phyloP scores from a whole-genome alignment of 2,329 filamentous ascomycete species.

The Epichloe glyceriae region DNA sequence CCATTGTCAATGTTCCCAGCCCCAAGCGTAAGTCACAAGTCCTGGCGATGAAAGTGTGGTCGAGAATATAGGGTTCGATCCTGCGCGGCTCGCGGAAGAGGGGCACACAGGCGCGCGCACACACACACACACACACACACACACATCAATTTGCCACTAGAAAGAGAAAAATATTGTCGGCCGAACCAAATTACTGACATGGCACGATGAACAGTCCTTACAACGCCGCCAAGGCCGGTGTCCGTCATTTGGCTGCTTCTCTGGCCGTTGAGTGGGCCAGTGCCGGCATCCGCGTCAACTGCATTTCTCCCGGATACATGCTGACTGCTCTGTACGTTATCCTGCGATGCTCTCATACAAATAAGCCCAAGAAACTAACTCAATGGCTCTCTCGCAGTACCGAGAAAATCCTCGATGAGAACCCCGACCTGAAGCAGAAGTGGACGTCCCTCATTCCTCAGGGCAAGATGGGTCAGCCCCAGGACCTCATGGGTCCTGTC shows the following conservation, averaged over 20 bases:
- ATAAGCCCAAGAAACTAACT: background rate
- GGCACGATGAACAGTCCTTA: constrained; percentile 46
- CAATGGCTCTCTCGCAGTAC: constrained; percentile 40
- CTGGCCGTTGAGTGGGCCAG: constrained; percentile 90
- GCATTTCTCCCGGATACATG: constrained; percentile 94
- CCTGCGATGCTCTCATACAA: constrained; percentile 1
- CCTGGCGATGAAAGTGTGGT: no score
- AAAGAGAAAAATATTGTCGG: background rate
- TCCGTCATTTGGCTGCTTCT: constrained; percentile 75
- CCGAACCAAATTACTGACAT: constrained; percentile 4
- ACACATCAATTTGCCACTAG: no score
- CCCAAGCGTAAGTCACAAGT: constrained; percentile 50
- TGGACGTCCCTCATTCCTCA: constrained; percentile 89
- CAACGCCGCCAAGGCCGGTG: constrained; percentile 85
- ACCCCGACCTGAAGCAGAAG: constrained; percentile 75
- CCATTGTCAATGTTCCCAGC: constrained; percentile 90
- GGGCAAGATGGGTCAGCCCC: constrained; percentile 84
- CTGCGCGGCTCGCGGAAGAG: no score
- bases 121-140: no score
- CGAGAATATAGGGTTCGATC: no score
- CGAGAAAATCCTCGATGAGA: constrained; percentile 86
- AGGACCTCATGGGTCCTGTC: constrained; percentile 88
- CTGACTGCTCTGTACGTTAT: constrained; percentile 69
- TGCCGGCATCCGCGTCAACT: constrained; percentile 82
- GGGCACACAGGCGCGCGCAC: no score